Conservation (phyloP, 306 rosid genomes). For the Quercus suber region DNA sequence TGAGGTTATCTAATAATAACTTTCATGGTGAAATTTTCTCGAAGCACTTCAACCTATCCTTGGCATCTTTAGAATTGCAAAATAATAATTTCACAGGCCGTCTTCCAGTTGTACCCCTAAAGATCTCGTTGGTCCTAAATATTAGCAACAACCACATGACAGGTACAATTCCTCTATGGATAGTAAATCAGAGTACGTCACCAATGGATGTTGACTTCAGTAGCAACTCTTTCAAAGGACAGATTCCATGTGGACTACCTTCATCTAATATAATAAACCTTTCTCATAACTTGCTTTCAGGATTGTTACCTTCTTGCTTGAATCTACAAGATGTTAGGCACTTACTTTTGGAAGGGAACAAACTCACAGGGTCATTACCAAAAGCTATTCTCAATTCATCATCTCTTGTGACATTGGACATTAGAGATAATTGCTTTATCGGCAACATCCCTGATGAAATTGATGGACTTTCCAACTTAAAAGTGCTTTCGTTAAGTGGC, state of each 20-base stretch:
- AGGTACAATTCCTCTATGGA: slow-evolving; percentile 13
- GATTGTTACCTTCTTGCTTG: no score
- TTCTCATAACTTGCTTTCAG: no score
- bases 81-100: slow-evolving; percentile 12
- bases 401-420: no score
- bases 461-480: no score
- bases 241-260: background rate
- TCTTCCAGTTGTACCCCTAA: background rate
- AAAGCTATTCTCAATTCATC: no score
- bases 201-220: background rate
- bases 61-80: background rate
- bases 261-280: background rate
- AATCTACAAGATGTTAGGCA: no score
- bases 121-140: fast-evolving
- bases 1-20: no score
- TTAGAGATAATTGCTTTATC: no score
- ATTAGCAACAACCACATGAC: slow-evolving; percentile 17
- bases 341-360: no score
- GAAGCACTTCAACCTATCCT: background rate
- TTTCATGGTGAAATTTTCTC: background rate
- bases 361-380: no score
- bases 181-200: background rate
- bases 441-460: no score
- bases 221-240: slow-evolving; percentile 1
- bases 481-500: background rate